Percentiles rank a stretch among this genome's conserved stretches.
phyloP scores from a whole-genome alignment of 176 grass and related monocot genomes.

The Carex littledalei region DNA sequence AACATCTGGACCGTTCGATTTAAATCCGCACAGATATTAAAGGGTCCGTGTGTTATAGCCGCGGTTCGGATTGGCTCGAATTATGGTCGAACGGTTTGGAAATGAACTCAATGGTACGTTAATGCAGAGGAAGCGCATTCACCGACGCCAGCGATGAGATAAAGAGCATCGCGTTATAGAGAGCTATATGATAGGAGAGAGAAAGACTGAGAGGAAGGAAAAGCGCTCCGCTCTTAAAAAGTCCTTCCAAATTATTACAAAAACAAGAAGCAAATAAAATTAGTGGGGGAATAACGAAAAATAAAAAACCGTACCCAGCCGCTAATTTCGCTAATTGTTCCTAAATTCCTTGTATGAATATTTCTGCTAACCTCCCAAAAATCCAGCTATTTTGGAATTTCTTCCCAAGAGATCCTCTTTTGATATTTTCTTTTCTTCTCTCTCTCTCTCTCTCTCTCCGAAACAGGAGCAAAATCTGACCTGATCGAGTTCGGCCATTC shows the following conservation, averaged over 20 bases:
- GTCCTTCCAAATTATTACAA: not conserved
- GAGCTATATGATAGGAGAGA: not conserved
- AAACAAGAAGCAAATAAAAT: not conserved
- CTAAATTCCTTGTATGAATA: slow-evolving; percentile 25
- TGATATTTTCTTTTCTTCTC: no score
- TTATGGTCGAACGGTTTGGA: no score
- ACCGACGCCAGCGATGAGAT: slow-evolving; percentile 22
- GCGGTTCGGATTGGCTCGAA: no score
- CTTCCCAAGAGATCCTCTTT: not conserved
- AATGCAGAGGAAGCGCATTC: not conserved
- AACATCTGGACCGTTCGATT: no score
- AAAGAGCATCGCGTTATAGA: not conserved
- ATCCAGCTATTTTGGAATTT: not conserved
- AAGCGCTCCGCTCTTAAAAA: not conserved
- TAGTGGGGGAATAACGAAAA: not conserved
- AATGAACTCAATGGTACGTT: no score
- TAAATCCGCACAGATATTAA: no score
- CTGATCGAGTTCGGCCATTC: not conserved
- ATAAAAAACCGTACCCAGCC: not conserved
- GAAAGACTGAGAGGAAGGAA: not conserved
- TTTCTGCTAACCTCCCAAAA: slow-evolving; percentile 20
- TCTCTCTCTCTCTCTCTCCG: not conserved
- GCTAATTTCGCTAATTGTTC: slow-evolving; percentile 3
- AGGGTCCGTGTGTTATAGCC: no score
- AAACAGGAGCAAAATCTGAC: slow-evolving; percentile 6